These are phyloP conservation scores for Xylariomycetidae sp. DNA, from an alignment of 2,329 filamentous ascomycete species.

Conservation along the genomic window DNA sequence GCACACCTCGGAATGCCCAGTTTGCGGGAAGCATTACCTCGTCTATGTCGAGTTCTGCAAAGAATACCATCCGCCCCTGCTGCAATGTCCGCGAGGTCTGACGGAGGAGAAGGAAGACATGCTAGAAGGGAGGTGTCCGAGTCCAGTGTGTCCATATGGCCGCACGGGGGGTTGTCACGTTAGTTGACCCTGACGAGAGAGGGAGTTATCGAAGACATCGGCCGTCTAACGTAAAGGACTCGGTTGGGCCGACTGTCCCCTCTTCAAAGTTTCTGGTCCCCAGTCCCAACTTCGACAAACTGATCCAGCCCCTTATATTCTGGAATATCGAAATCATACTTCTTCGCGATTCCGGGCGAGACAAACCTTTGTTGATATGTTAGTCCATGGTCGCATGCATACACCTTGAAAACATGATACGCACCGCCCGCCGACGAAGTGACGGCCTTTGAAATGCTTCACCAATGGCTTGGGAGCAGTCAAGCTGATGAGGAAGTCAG, in stretches of 20 bases:
- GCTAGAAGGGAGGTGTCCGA: slow-evolving; percentile 52
- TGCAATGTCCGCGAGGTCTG: slow-evolving; percentile 43
- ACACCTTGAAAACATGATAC: slow-evolving; percentile 22
- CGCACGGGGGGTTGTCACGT: slow-evolving; percentile 50
- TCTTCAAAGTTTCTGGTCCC: slow-evolving; percentile 50
- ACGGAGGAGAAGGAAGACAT: slow-evolving; percentile 37
- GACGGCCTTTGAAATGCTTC: slow-evolving; percentile 76
- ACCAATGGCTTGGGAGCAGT: slow-evolving; percentile 91
- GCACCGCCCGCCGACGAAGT: slow-evolving; percentile 85
- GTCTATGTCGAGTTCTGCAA: slow-evolving; percentile 54
- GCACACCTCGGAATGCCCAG: slow-evolving; percentile 52
- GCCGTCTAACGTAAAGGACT: not conserved
- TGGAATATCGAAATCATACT: slow-evolving; percentile 81
- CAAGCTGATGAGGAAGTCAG: slow-evolving; percentile 75
- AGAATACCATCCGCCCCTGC: slow-evolving; percentile 43
- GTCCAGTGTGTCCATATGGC: slow-evolving; percentile 55
- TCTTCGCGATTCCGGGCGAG: slow-evolving; percentile 69
- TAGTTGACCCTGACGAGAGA: slow-evolving; percentile 36
- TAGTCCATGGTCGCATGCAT: slow-evolving; percentile 8
- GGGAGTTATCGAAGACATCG: not conserved
- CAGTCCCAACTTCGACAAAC: slow-evolving; percentile 66
- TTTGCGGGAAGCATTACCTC: slow-evolving; percentile 56
- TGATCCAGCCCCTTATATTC: slow-evolving; percentile 84
- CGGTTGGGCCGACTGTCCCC: no score
- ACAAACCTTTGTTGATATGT: slow-evolving; percentile 61